Conservation (phyloP, 257 asterid species). For the Rauvolfia tetraphylla region DNA sequence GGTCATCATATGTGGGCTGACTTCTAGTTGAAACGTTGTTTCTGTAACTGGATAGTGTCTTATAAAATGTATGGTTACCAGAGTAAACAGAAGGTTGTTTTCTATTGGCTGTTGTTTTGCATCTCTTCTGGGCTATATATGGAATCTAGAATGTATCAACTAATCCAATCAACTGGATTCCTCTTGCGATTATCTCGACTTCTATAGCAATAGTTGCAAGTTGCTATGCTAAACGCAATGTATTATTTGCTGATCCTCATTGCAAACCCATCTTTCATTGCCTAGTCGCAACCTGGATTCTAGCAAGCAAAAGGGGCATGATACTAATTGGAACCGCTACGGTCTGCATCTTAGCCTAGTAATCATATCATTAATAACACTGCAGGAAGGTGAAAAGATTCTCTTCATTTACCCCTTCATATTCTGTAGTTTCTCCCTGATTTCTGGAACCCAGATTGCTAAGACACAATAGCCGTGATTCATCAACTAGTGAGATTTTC, state of each 20-base stretch:
- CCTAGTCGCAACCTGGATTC: not conserved
- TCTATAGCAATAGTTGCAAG: not conserved
- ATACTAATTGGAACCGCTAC: not conserved
- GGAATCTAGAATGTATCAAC: not conserved
- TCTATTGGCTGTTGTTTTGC: too few species aligned
- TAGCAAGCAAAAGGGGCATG: not conserved
- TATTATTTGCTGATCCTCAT: not conserved
- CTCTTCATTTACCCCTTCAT: too few species aligned
- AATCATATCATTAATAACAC: not conserved
- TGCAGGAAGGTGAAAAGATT: not conserved
- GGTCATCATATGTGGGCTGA: not conserved
- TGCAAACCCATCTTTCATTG: not conserved
- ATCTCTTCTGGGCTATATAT: not conserved
- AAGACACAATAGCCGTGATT: too few species aligned
- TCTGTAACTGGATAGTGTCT: not conserved
- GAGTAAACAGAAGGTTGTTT: not conserved
- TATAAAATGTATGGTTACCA: not conserved
- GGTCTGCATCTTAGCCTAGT: not conserved
- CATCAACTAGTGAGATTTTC: too few species aligned
- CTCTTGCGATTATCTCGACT: not conserved
- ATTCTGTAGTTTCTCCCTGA: not conserved
- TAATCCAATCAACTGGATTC: not conserved
- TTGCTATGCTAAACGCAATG: not conserved
- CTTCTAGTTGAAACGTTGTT: not conserved
- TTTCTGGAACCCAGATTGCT: not conserved